Conservation (phyloP, 768 basidiomycete genomes). For the Termitomyces sp. region DNA sequence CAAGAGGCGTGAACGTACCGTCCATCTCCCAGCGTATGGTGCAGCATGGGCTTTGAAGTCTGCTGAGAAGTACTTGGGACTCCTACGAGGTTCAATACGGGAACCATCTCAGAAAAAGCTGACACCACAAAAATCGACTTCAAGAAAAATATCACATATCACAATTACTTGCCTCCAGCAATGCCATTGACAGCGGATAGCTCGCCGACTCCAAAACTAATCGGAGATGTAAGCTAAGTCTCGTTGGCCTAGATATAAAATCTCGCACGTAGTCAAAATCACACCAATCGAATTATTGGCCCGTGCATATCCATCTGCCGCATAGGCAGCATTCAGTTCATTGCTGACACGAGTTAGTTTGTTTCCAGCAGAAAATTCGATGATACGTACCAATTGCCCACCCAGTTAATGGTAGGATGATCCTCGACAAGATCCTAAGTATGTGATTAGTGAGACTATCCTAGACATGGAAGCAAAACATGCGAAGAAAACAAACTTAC, state of each 20-base stretch:
- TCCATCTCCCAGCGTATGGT: constrained; percentile 17
- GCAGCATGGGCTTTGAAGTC: constrained; percentile 14
- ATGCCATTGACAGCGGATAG: constrained; percentile 84
- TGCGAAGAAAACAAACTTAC: constrained; percentile 23
- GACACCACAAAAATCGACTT: constrained; percentile 10
- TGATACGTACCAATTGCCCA: constrained; percentile 69
- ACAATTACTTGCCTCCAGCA: constrained; percentile 47
- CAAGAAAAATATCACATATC: constrained; percentile 12
- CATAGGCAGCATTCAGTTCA: constrained; percentile 86
- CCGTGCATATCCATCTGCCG: constrained; percentile 91
- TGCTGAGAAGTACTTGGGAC: constrained; percentile 16
- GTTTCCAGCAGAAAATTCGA: too few species aligned
- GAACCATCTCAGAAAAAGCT: constrained; percentile 88
- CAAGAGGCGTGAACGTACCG: not conserved
- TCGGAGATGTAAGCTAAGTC: not conserved
- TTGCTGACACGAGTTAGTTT: constrained; percentile 44
- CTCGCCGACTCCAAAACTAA: constrained; percentile 91
- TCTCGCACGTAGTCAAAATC: constrained; percentile 66
- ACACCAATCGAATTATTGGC: constrained; percentile 77
- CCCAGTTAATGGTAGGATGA: constrained; percentile 74
- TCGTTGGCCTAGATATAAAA: not conserved
- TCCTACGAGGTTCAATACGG: constrained; percentile 86
- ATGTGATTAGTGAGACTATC: constrained; percentile 2
- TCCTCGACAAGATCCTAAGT: constrained; percentile 79
- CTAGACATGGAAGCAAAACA: not conserved